phyloP scores from a whole-genome alignment of 2,329 filamentous ascomycete species.

The Pseudocercospora cruenta region DNA sequence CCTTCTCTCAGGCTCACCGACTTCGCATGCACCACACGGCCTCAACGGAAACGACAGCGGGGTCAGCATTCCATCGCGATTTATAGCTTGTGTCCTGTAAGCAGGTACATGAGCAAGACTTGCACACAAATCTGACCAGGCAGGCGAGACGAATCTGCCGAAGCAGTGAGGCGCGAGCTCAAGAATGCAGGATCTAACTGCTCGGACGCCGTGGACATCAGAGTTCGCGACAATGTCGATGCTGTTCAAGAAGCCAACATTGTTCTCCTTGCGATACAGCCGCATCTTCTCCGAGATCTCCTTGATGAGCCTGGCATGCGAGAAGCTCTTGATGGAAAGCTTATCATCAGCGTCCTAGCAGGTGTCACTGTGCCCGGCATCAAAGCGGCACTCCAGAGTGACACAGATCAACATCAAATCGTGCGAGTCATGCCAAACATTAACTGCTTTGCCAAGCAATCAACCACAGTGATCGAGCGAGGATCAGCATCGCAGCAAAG shows the following conservation, averaged over 20 bases:
- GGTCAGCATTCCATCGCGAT: neutral
- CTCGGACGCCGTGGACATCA: neutral
- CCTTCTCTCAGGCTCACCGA: neutral
- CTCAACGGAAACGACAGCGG: neutral
- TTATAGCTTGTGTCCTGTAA: slow-evolving; percentile 17
- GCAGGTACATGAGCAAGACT: neutral
- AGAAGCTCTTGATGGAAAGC: slow-evolving; percentile 13
- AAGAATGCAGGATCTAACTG: neutral
- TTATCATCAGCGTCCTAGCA: slow-evolving; percentile 20
- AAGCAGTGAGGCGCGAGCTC: neutral
- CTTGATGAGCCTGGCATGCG: slow-evolving; percentile 13
- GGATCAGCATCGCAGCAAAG: neutral
- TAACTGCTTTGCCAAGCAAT: slow-evolving; percentile 8
- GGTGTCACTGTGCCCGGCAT: slow-evolving; percentile 16
- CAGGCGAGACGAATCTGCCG: slow-evolving; percentile 9
- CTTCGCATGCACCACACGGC: neutral
- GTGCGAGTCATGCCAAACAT: slow-evolving; percentile 20
- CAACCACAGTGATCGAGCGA: slow-evolving; percentile 17
- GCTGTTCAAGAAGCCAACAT: slow-evolving; percentile 7
- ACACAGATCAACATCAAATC: neutral
- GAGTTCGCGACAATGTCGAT: slow-evolving; percentile 8
- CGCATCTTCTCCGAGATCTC: slow-evolving; percentile 12
- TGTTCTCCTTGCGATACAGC: slow-evolving; percentile 17
- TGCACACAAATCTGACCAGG: neutral
- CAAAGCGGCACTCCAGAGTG: neutral